Conservation (phyloP, 768 basidiomycete genomes). For the Agrocybe praecox region DNA sequence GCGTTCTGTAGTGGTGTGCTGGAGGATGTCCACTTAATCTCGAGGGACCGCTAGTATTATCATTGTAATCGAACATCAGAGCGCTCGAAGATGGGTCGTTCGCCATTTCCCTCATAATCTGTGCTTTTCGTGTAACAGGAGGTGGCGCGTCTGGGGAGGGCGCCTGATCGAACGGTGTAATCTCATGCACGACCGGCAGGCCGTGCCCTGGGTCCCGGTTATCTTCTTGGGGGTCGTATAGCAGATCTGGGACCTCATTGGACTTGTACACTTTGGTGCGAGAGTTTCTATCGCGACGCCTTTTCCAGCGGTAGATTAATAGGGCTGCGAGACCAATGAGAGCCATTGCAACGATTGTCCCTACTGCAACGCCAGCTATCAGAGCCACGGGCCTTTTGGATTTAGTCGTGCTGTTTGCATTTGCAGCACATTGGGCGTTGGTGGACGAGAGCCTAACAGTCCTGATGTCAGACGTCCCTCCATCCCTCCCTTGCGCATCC, state of each 20-base stretch:
- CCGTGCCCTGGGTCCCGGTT: neutral
- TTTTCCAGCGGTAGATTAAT: neutral
- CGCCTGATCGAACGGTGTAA: neutral
- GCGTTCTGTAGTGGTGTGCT: neutral
- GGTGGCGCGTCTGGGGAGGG: neutral
- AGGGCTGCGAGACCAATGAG: neutral
- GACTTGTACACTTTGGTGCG: neutral
- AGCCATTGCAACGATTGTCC: neutral
- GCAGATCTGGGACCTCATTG: constrained; percentile 2
- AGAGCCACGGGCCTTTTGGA: neutral
- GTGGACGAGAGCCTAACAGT: constrained; percentile 21
- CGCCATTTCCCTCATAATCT: neutral
- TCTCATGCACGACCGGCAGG: neutral
- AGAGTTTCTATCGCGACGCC: neutral
- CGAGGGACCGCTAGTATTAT: neutral
- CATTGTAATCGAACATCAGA: neutral
- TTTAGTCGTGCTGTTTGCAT: neutral
- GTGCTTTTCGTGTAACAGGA: neutral
- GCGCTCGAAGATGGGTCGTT: neutral
- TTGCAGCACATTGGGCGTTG: constrained; percentile 19
- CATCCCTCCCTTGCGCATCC: constrained; percentile 24
- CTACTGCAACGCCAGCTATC: neutral
- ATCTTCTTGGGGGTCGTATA: neutral
- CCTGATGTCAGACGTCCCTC: constrained; percentile 23
- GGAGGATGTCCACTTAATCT: neutral